Conservation (phyloP, 2,329 filamentous ascomycete species). For the Trichocomaceae sp. region DNA sequence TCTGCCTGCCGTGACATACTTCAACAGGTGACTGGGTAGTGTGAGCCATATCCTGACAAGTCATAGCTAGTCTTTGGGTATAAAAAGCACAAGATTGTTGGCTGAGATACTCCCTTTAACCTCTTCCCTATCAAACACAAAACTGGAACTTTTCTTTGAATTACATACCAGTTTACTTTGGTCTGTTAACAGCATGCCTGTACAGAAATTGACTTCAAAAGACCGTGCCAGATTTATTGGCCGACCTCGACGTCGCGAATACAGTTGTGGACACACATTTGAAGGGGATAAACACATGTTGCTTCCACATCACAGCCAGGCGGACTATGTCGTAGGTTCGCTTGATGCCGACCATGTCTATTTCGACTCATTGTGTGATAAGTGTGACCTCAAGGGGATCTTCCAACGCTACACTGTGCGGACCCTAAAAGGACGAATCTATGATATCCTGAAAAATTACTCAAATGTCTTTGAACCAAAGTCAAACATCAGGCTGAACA, state of each 20-base stretch:
- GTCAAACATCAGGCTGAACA: no score
- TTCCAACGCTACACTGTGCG: no score
- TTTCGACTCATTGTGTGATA: no score
- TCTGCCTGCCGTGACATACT: no score
- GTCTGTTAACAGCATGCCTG: background rate
- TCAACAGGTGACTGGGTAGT: background rate
- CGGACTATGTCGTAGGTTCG: background rate
- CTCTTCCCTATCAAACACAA: background rate
- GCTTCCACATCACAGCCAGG: background rate
- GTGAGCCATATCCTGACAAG: no score
- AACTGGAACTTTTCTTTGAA: background rate
- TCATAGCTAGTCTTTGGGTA: background rate
- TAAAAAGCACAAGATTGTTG: background rate
- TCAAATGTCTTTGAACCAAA: no score
- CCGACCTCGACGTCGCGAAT: background rate
- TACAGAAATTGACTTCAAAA: background rate
- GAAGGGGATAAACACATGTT: background rate
- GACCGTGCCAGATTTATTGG: background rate
- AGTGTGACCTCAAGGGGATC: no score
- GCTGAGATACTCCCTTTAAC: background rate
- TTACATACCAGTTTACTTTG: background rate
- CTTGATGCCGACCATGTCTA: no score
- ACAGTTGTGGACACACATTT: background rate
- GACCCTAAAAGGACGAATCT: no score
- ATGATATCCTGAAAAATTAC: no score